Conservation (phyloP, 805 yeast genomes). For the Monosporozyma siamensis region DNA sequence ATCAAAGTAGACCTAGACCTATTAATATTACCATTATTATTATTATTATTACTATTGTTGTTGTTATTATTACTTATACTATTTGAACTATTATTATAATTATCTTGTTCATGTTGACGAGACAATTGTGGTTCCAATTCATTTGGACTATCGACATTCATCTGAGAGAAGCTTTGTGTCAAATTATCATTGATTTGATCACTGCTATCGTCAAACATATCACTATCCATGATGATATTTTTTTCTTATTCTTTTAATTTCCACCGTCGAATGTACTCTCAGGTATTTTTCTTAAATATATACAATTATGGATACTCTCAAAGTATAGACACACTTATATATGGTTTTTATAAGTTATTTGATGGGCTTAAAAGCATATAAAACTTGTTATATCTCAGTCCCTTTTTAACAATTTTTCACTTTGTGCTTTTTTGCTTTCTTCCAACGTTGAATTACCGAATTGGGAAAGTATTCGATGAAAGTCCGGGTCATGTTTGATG, state of each 20-base stretch:
- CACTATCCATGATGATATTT: background rate
- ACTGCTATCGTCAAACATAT: background rate
- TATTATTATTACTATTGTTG: background rate
- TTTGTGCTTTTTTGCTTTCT: background rate
- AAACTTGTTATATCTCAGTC: too few relatives aligned
- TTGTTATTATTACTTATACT: background rate
- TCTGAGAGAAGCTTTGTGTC: slow-evolving; percentile 28
- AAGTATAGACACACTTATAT: too few relatives aligned
- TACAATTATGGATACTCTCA: too few relatives aligned
- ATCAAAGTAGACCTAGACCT: slow-evolving; percentile 54
- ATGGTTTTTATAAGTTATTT: too few relatives aligned
- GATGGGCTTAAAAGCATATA: too few relatives aligned
- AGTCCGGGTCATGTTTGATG: too few relatives aligned
- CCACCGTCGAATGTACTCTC: too few relatives aligned
- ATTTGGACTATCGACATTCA: slow-evolving; percentile 28
- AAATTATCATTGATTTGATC: slow-evolving; percentile 7
- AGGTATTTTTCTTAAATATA: too few relatives aligned
- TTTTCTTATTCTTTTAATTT: too few relatives aligned
- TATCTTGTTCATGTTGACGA: slow-evolving; percentile 35
- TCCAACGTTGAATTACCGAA: too few relatives aligned
- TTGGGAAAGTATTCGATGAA: too few relatives aligned
- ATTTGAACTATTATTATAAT: background rate
- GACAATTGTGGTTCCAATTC: slow-evolving; percentile 17
- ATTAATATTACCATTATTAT: slow-evolving; percentile 9
- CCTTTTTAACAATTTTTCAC: background rate